Conservation (phyloP, 1,284 basidiomycete species). For the Volvariella surrecta region DNA sequence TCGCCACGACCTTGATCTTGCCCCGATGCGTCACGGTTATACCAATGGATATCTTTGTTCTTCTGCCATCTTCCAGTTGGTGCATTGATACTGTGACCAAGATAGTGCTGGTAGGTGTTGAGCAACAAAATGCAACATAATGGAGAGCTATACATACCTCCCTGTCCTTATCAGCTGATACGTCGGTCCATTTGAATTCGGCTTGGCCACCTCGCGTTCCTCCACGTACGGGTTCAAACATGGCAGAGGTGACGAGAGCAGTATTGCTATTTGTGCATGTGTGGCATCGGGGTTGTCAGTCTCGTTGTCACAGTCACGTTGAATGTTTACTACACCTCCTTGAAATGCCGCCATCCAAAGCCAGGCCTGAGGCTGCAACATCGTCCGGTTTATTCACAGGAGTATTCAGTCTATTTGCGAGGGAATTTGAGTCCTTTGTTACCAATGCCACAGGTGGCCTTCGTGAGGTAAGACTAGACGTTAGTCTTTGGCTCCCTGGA, state of each 20-base stretch:
- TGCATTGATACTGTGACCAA: conserved; percentile 88
- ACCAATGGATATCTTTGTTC: conserved; percentile 94
- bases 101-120: conserved; percentile 58
- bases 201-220: conserved; percentile 85
- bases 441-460: conserved; percentile 49
- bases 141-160: conserved; percentile 43
- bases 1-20: conserved; percentile 43
- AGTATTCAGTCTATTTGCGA: conserved; percentile 60
- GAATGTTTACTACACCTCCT: conserved; percentile 1
- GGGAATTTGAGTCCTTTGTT: conserved; percentile 63
- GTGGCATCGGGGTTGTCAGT: neutral
- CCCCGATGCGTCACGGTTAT: conserved; percentile 52
- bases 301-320: conserved; percentile 1
- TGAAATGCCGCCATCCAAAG: neutral
- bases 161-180: conserved; percentile 85
- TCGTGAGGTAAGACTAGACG: conserved; percentile 11
- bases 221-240: conserved; percentile 78
- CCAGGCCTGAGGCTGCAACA: neutral
- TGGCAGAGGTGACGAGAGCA: conserved; percentile 17
- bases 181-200: conserved; percentile 89
- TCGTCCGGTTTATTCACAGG: conserved; percentile 45
- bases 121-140: neutral
- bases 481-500: neutral
- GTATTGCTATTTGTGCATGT: neutral
- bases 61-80: conserved; percentile 93